Evolutionary conservation across 805 yeast genomes (phyloP), one percentile per base, ranked within the genome.

Genomic region (Candida coleopterorum): DNA sequence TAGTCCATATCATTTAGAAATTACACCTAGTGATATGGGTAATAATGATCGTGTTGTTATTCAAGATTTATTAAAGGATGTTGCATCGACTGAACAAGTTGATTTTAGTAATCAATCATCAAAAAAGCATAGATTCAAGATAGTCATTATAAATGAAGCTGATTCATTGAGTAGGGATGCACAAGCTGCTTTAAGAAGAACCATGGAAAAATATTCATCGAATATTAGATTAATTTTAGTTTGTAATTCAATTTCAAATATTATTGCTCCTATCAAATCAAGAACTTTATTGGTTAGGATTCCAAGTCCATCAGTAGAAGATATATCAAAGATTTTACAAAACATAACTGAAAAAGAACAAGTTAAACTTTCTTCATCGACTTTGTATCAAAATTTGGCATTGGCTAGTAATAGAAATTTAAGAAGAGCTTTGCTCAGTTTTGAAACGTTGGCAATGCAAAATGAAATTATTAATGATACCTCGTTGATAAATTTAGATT

Each of bases 11-110:
- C 99, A 93, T 60, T 62, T 89, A 44, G 99, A 93, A 56, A 85
- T 93, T 50, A 93, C 97, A 2, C 99, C 99, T 6, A 77, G 93
- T 42, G 98, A 93, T 60, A 82, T 93, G 81, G 97, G 97, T 6
- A 87, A 83, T 58, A 87, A 88, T 54, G 99, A 93, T 61, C 73
- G 97, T 44, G 81, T 93, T 35, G 96, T 93, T 22, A 88, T 93
- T 47, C 97, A 93, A 56, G 97, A 93, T 51, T 63, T 93, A 42
- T 70, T 93, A 48, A 93, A 93, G 52, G 97, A 93, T 46, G 79
- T 93, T 31, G 98, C 97, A 2, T 95, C 88, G 50, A 85, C 93
- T 9, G 96, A 89, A 52, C 96, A 89, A 53, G 88, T 93, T n/a
- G 96, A 89, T 55, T 80, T 85, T 50, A 52, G 72, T 34, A 66